These are phyloP conservation scores for Citeromyces matritensis DNA, from an alignment of 805 yeast genomes.

Conservation along the genomic window DNA sequence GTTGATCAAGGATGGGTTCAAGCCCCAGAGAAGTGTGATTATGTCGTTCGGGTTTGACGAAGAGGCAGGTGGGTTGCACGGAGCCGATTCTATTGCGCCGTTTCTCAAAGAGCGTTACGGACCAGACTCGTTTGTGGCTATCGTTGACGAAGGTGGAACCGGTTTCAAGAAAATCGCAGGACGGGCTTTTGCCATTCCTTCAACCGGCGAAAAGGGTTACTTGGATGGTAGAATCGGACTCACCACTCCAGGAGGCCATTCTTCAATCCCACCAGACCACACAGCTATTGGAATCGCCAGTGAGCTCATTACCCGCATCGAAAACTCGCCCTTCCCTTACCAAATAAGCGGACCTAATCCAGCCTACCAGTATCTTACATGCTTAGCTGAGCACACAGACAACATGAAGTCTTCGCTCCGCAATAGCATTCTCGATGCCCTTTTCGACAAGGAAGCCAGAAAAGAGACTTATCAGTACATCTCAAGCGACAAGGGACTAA, in stretches of 20 bases:
- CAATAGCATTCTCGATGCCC: slow-evolving; percentile 20
- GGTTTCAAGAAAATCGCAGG: slow-evolving; percentile 15
- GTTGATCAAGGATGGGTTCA: slow-evolving; percentile 27
- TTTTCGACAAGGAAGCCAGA: slow-evolving; percentile 18
- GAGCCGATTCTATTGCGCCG: slow-evolving; percentile 39
- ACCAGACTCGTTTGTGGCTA: slow-evolving; percentile 35
- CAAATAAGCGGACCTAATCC: slow-evolving; percentile 43
- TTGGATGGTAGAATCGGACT: slow-evolving; percentile 28
- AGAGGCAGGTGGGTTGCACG: slow-evolving; percentile 49
- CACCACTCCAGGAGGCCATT: slow-evolving; percentile 41
- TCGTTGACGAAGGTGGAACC: slow-evolving; percentile 41
- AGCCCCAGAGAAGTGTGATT: slow-evolving; percentile 48
- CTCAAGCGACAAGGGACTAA: slow-evolving; percentile 4
- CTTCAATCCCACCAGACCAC: slow-evolving; percentile 50
- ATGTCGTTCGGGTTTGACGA: slow-evolving; percentile 71
- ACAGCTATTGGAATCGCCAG: slow-evolving; percentile 66
- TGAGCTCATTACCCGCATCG: slow-evolving; percentile 39
- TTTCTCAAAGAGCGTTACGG: slow-evolving; percentile 43
- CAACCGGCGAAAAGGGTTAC: slow-evolving; percentile 31
- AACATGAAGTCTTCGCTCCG: slow-evolving; percentile 11
- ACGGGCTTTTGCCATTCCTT: slow-evolving; percentile 26
- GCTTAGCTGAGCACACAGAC: slow-evolving; percentile 40
- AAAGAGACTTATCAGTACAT: slow-evolving; percentile 10
- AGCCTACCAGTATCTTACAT: slow-evolving; percentile 35
- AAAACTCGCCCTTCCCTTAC: slow-evolving; percentile 36